Evolutionary conservation across 495 filamentous ascomycete genomes (phyloP).

Genomic region (Tuber calosporum): DNA sequence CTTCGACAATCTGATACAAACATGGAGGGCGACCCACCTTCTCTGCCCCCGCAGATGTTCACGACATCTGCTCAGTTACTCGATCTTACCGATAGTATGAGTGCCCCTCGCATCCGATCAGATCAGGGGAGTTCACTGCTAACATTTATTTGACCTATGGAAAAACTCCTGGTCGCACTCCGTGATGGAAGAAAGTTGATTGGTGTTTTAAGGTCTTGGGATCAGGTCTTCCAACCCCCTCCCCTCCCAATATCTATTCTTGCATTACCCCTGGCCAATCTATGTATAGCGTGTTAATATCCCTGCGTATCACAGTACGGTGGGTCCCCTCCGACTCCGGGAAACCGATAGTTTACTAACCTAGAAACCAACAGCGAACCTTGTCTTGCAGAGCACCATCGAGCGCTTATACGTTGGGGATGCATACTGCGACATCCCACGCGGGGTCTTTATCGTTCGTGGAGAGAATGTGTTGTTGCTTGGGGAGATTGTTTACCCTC

Average conservation of each 20-base stretch:
- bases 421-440: conserved; percentile 70
- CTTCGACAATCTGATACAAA: conserved; percentile 31
- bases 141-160: conserved; percentile 46
- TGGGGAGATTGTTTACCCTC: conserved; percentile 69
- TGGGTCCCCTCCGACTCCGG: conserved; percentile 5
- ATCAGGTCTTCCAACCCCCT: conserved; percentile 62
- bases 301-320: conserved; percentile 28
- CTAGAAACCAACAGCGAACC: conserved; percentile 58
- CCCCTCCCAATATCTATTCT: background rate
- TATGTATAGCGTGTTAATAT: conserved; percentile 3
- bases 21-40: conserved; percentile 43
- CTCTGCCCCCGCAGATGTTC: conserved; percentile 86
- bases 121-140: conserved; percentile 3
- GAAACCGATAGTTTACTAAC: background rate
- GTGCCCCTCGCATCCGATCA: background rate
- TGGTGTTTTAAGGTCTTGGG: conserved; percentile 90
- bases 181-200: conserved; percentile 90
- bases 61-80: conserved; percentile 91
- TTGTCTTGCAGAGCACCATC: conserved; percentile 83
- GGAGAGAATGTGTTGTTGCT: conserved; percentile 89
- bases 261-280: conserved; percentile 4
- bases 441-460: conserved; percentile 79
- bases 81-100: conserved; percentile 92
- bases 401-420: conserved; percentile 71
- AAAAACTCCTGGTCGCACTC: conserved; percentile 84